Evolutionary conservation across 225 moss, liverwort and hornwort genomes (phyloP), one percentile per base, ranked within the genome.

Genomic region (Polytrichum formosum): DNA sequence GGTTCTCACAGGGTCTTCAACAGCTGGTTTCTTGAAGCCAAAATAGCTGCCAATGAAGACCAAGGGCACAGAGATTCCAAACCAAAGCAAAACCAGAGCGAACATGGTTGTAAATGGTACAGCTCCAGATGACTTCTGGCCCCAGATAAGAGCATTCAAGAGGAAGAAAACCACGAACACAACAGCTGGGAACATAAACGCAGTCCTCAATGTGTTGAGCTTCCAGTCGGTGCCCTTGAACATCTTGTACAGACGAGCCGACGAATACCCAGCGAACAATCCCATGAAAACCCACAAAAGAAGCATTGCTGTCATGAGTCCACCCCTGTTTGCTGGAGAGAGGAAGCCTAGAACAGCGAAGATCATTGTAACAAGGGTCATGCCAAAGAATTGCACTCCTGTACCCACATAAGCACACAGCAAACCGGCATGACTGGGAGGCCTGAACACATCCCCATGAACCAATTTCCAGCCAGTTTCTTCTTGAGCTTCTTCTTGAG

Each of bases 251-350:
- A 93, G 86, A 10, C 93, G 85, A 27, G 93, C 91, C 0, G 93
- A 93, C 1, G 91, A 75, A 68, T 91, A 93, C 26, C 93, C 93
- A 4, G 93, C 91, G 21, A 93, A 90, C 27, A 93, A 70, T 56
- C 93, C 93, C 93, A 93, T 91, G 88, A 93, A 93, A 35, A 93
- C 93, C 93, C 93, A 93, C 29, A 91, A 81, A 2, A 93, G 90
- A 64, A 93, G 73, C 93, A 93, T 93, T 58, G 93, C 93, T 3
- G 93, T 93, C 93, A 91, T 93, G 25, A 94, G 78, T 35, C 92
- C 94, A 56, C 94, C 94, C 55, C 94, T 86, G 54, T 94, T 94
- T 21, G 94, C 94, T 26, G 94, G 94, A 54, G 94, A 94, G 54
- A 94, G 84, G 65, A 94, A 94, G 64, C 94, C 94, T 20, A 94